These are phyloP conservation scores for Chlorella sp. DNA, from an alignment of 139 green algal genomes.

Conservation along the genomic window DNA sequence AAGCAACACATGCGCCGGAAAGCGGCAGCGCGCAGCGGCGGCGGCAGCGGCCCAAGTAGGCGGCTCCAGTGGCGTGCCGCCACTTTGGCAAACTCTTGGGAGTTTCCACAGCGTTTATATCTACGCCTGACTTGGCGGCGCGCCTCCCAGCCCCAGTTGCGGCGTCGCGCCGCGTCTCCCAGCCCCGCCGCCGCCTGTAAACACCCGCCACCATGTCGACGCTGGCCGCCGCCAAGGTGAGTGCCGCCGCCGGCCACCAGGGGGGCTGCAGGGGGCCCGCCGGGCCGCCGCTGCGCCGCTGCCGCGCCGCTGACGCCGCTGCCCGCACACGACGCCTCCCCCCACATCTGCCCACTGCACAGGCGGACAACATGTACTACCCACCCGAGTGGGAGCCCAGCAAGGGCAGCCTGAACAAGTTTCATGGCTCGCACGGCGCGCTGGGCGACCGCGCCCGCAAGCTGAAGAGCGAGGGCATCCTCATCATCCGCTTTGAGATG, in stretches of 20 bases:
- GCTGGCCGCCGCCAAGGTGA: slow-evolving; percentile 19
- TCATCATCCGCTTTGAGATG: slow-evolving; percentile 98
- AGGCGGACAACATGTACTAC: slow-evolving; percentile 96
- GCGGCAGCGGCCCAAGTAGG: too few species aligned
- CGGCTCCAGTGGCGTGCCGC: too few species aligned
- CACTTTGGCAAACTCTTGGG: too few species aligned
- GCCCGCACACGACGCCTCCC: background rate
- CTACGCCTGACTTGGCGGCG: too few species aligned
- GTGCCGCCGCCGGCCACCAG: background rate
- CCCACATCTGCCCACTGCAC: background rate
- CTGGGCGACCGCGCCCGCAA: slow-evolving; percentile 90
- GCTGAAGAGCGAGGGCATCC: slow-evolving; percentile 86
- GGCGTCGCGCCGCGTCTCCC: too few species aligned
- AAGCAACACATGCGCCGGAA: too few species aligned
- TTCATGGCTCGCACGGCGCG: slow-evolving; percentile 76
- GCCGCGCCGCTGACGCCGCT: background rate
- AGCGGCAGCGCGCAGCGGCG: too few species aligned
- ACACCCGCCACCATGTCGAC: slow-evolving; percentile 10
- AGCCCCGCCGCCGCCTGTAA: background rate
- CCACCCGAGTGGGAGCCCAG: slow-evolving; percentile 87
- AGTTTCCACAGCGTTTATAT: too few species aligned
- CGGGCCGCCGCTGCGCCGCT: background rate
- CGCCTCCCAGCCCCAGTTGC: too few species aligned
- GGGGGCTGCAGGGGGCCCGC: background rate
- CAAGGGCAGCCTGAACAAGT: slow-evolving; percentile 83